A percentile compares a stretch with the other conserved stretches of the same genome.
Evolutionary conservation across 2,329 filamentous ascomycete species (phyloP).

Genomic region (Fusarium tuaranense): DNA sequence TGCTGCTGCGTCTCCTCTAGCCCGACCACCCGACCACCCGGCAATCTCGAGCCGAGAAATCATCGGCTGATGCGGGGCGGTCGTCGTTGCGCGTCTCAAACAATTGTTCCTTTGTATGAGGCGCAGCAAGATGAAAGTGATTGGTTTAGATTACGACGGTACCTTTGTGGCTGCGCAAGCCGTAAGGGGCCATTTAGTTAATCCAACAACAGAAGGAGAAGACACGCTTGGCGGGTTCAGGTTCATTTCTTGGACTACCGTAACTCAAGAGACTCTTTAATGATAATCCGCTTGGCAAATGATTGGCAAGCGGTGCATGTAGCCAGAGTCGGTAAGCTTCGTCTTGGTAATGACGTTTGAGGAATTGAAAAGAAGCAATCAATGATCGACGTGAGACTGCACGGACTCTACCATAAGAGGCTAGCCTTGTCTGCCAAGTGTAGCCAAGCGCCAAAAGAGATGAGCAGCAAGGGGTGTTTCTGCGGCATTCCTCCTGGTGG

Average conservation of each 20-base stretch:
- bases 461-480: not conserved
- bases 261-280: not conserved
- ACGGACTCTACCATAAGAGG: not conserved
- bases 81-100: not conserved
- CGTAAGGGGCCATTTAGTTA: not conserved
- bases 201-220: not conserved
- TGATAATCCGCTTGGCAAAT: not conserved
- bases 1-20: not conserved
- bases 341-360: not conserved
- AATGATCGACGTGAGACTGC: not conserved
- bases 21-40: not conserved
- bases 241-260: not conserved
- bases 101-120: not conserved
- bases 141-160: not conserved
- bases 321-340: not conserved
- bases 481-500: not conserved
- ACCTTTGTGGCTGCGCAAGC: not conserved
- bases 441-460: not conserved
- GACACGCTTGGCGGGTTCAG: not conserved
- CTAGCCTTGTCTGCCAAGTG: not conserved
- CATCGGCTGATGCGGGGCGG: not conserved
- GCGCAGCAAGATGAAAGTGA: not conserved
- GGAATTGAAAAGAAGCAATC: not conserved
- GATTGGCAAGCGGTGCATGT: not conserved
- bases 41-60: not conserved